These are phyloP conservation scores for Biscogniauxia marginata DNA, from an alignment of 2,329 filamentous ascomycete species.

Conservation along the genomic window DNA sequence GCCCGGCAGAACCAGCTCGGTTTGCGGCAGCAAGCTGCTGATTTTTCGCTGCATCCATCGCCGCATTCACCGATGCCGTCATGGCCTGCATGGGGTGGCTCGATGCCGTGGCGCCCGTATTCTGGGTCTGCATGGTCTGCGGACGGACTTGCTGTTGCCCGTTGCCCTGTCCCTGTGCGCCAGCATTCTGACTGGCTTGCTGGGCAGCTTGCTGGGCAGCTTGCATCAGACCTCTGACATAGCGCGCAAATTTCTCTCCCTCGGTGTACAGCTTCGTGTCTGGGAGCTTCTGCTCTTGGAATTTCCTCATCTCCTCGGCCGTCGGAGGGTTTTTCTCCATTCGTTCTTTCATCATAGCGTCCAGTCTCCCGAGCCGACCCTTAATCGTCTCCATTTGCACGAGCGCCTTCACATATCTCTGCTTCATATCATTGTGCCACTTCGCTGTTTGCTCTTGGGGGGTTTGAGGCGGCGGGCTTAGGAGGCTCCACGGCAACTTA, in stretches of 20 bases:
- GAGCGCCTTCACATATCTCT: slow-evolving; percentile 24
- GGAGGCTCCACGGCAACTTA: slow-evolving; percentile 24
- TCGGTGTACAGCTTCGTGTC: slow-evolving; percentile 25
- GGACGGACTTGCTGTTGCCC: slow-evolving; percentile 22
- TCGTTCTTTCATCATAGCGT: slow-evolving; percentile 27
- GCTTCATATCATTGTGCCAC: slow-evolving; percentile 20
- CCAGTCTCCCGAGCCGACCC: slow-evolving; percentile 15
- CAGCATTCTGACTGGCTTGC: slow-evolving; percentile 7
- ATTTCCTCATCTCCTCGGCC: slow-evolving; percentile 24
- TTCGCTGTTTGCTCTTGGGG: slow-evolving; percentile 21
- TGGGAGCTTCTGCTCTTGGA: slow-evolving; percentile 14
- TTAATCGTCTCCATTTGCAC: slow-evolving; percentile 28
- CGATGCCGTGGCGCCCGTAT: slow-evolving; percentile 16
- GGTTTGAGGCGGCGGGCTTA: slow-evolving; percentile 15
- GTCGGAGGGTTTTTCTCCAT: slow-evolving; percentile 22
- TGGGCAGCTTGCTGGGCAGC: neutral
- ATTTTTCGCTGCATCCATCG: slow-evolving; percentile 34
- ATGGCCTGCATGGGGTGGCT: slow-evolving; percentile 32
- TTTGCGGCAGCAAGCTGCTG: slow-evolving; percentile 28
- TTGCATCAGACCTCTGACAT: slow-evolving; percentile 23
- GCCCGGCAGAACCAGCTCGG: slow-evolving; percentile 17
- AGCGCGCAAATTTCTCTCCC: slow-evolving; percentile 22
- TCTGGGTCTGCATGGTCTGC: slow-evolving; percentile 26
- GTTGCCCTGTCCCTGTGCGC: slow-evolving; percentile 11
- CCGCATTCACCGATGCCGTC: slow-evolving; percentile 33